These are phyloP conservation scores for Aphanomyces astaci DNA, from an alignment of 352 stramenopile species.

Conservation along the genomic window DNA sequence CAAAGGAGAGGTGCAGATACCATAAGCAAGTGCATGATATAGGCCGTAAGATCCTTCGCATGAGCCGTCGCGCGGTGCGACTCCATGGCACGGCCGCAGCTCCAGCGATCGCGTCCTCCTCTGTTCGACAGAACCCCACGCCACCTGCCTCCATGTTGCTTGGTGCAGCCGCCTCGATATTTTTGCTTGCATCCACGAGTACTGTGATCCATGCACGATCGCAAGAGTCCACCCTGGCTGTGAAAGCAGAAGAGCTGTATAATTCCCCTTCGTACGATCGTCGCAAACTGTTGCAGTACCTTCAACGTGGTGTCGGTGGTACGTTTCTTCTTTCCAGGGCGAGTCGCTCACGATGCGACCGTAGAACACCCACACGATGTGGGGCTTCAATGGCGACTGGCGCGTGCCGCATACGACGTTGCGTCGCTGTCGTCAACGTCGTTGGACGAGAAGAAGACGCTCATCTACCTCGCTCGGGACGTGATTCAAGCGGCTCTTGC, in stretches of 20 bases:
- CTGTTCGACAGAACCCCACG: too few species aligned
- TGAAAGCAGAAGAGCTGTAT: constrained; percentile 65
- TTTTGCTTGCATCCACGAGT: background rate
- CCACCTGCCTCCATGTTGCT: too few species aligned
- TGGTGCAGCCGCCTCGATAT: background rate
- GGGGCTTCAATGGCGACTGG: constrained; percentile 55
- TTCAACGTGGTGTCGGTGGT: constrained; percentile 51
- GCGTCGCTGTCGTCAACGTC: constrained; percentile 43
- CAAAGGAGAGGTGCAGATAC: too few species aligned
- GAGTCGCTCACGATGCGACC: background rate
- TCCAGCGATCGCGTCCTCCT: too few species aligned
- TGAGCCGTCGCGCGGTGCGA: too few species aligned
- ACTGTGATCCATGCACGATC: background rate
- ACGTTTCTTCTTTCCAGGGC: background rate
- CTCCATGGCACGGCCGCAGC: too few species aligned
- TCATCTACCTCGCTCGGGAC: constrained; percentile 58
- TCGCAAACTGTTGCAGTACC: constrained; percentile 48
- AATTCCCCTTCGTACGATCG: constrained; percentile 67
- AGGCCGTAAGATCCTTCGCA: too few species aligned
- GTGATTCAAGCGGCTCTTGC: constrained; percentile 49
- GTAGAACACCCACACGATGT: constrained; percentile 43
- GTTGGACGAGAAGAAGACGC: constrained; percentile 61
- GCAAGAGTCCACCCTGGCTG: background rate
- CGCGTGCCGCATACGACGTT: constrained; percentile 58
- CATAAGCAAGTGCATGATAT: too few species aligned